Percentiles rank a stretch among this genome's conserved stretches.
Conservation (phyloP, 768 basidiomycete species). For the Hemileccinum rubropunctum region DNA sequence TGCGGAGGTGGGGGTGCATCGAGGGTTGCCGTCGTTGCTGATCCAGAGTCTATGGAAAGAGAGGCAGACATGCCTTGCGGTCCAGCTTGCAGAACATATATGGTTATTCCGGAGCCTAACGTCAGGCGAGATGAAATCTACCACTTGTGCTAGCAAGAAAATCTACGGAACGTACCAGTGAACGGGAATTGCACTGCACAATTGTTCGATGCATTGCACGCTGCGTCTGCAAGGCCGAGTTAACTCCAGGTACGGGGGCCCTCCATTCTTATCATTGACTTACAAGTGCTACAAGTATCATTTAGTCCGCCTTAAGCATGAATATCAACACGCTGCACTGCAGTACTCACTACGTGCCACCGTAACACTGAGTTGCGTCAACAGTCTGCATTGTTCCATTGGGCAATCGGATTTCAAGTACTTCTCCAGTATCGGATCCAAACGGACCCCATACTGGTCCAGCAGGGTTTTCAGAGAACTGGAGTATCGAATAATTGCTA, state of each 20-base stretch:
- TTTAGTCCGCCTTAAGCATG: conserved; percentile 3
- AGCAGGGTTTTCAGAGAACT: conserved; percentile 26
- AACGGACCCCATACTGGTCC: conserved; percentile 28
- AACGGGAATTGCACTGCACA: conserved; percentile 27
- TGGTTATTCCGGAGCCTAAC: conserved; percentile 26
- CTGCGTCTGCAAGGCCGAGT: conserved; percentile 15
- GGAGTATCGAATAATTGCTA: conserved; percentile 23
- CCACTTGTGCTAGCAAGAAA: background rate
- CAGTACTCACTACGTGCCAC: conserved; percentile 26
- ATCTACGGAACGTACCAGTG: conserved; percentile 10
- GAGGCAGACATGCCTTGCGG: conserved; percentile 27
- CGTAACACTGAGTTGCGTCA: conserved; percentile 21
- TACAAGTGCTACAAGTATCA: conserved; percentile 20
- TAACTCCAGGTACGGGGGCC: background rate
- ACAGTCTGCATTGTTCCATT: conserved; percentile 26
- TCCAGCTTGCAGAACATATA: conserved; percentile 30
- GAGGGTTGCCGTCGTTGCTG: conserved; percentile 22
- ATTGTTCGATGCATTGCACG: conserved; percentile 21
- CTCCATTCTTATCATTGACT: background rate
- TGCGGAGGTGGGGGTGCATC: conserved; percentile 20
- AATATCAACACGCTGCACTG: background rate
- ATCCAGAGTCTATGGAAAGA: conserved; percentile 23
- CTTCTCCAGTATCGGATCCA: conserved; percentile 19
- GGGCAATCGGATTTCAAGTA: conserved; percentile 19
- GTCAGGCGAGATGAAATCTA: background rate